These are phyloP conservation scores for Filosporella fistucella DNA, from an alignment of 495 filamentous ascomycete species.

Conservation along the genomic window DNA sequence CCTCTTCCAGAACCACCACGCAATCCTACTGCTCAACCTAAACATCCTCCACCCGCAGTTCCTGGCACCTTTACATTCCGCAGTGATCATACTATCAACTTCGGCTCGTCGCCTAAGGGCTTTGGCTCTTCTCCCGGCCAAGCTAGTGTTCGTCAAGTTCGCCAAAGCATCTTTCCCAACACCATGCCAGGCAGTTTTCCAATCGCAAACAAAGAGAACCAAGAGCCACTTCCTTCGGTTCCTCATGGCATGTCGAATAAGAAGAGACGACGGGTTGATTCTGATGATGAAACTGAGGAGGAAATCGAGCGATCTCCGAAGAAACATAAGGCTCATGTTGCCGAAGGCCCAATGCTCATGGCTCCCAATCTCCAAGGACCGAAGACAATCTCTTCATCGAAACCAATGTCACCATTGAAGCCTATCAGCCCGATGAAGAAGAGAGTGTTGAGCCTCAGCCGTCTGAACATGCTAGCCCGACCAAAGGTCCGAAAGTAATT, in stretches of 20 bases:
- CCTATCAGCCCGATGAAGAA: slow-evolving; percentile 16
- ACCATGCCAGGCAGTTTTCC: slow-evolving; percentile 50
- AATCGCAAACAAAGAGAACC: slow-evolving; percentile 39
- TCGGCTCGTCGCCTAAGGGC: slow-evolving; percentile 36
- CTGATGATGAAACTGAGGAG: slow-evolving; percentile 40
- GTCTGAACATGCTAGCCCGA: slow-evolving; percentile 47
- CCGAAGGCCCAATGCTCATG: slow-evolving; percentile 18
- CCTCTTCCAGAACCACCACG: slow-evolving; percentile 21
- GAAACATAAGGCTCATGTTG: slow-evolving; percentile 30
- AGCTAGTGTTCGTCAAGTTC: slow-evolving; percentile 52
- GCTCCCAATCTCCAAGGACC: slow-evolving; percentile 12
- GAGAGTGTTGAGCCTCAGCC: slow-evolving; percentile 37
- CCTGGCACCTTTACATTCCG: slow-evolving; percentile 58
- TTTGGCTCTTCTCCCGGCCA: slow-evolving; percentile 48
- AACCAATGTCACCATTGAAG: slow-evolving; percentile 3
- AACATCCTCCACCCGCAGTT: slow-evolving; percentile 23
- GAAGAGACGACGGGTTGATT: slow-evolving; percentile 56
- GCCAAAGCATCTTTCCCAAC: slow-evolving; percentile 41
- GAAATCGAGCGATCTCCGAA: slow-evolving; percentile 32
- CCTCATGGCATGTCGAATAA: slow-evolving; percentile 71
- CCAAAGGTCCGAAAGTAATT: slow-evolving; percentile 39
- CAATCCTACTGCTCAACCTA: neutral
- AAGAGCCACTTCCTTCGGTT: slow-evolving; percentile 32
- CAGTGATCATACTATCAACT: slow-evolving; percentile 51
- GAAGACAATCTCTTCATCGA: neutral